Evolutionary conservation across 1,284 basidiomycete genomes (phyloP), one percentile per base, ranked within the genome.

Genomic region (Butyriboletus appendiculatus): DNA sequence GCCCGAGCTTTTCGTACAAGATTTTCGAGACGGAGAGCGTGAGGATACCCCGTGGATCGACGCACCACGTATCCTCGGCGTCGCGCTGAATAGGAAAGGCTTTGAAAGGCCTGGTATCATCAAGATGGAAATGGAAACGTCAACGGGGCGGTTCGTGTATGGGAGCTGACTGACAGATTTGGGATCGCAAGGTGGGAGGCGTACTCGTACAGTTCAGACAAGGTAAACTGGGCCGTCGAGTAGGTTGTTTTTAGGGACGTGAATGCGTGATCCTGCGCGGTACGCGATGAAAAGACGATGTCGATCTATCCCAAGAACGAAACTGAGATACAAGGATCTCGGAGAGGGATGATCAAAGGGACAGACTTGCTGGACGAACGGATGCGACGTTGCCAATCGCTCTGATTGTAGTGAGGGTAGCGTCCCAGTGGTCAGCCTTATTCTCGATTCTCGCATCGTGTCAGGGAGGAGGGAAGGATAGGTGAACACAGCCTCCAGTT

Each of bases 1-100:
- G 60, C 1, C 85, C 86, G 6, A 87, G 73, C 5, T 69, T 67
- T 59, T 86, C 76, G 63, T 87, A 86, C 1, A 80, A 79, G 15
- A 73, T 69, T 63, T 81, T 82, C 28, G 75, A 72, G 4, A 84
- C 73, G n/a, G 72, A 79, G 18, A 87, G 64, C 0, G 81, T 81
- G 52, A 89, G 68, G 24, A 81, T 55, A 3, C 82, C 82, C 11
- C 81, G 76, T 2, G 76, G 69, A 59, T 88, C 86, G 43, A 88
- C 72, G 61, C 82, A 84, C 87, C 87, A 89, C 2, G 73, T 75
- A 54, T 86, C 84, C 38, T 81, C 78, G 24, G 65, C 62, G 26
- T 72, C 62, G 5, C 62, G 34, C 4, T 71, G 66, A 4, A 74
- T 62, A 32, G 77, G 73, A 15, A 76, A 43, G 41, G 71, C 70